A percentile compares a stretch with the other conserved stretches of the same genome.
phyloP scores from a whole-genome alignment of 805 yeast genomes.

The Lipomyces yamanashiensis region DNA sequence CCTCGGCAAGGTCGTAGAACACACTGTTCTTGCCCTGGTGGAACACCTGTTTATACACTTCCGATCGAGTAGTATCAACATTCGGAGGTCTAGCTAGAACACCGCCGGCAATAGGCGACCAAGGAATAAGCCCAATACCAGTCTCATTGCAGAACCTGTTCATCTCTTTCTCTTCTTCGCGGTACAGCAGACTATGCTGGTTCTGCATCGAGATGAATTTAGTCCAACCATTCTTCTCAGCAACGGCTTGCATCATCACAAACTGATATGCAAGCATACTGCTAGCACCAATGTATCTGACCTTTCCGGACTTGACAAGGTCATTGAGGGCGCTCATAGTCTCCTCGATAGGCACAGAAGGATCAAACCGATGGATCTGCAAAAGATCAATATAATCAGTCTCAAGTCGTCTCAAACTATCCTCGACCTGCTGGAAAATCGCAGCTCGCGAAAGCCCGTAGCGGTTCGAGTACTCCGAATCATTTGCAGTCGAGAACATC shows the following conservation, averaged over 20 bases:
- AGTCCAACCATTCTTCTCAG: conserved; percentile 60
- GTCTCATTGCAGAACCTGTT: conserved; percentile 57
- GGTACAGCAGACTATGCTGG: conserved; percentile 57
- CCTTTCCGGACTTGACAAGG: conserved; percentile 52
- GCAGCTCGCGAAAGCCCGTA: conserved; percentile 51
- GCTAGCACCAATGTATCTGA: conserved; percentile 66
- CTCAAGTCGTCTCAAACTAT: conserved; percentile 50
- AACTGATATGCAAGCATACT: conserved; percentile 62
- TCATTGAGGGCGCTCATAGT: conserved; percentile 62
- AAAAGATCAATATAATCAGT: conserved; percentile 54
- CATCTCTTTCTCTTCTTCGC: conserved; percentile 70
- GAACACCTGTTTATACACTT: background rate
- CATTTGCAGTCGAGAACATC: background rate
- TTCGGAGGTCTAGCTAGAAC: conserved; percentile 54
- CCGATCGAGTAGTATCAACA: background rate
- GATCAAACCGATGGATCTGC: conserved; percentile 63
- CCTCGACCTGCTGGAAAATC: conserved; percentile 52
- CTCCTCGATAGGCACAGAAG: conserved; percentile 54
- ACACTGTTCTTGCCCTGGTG: background rate
- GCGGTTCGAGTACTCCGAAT: background rate
- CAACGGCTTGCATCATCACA: conserved; percentile 54
- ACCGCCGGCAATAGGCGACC: conserved; percentile 64
- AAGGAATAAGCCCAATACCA: conserved; percentile 62
- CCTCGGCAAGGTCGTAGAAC: background rate
- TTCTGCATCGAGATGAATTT: conserved; percentile 66